phyloP scores from a whole-genome alignment of 116 monocot species.

The Phalaenopsis hybrid region DNA sequence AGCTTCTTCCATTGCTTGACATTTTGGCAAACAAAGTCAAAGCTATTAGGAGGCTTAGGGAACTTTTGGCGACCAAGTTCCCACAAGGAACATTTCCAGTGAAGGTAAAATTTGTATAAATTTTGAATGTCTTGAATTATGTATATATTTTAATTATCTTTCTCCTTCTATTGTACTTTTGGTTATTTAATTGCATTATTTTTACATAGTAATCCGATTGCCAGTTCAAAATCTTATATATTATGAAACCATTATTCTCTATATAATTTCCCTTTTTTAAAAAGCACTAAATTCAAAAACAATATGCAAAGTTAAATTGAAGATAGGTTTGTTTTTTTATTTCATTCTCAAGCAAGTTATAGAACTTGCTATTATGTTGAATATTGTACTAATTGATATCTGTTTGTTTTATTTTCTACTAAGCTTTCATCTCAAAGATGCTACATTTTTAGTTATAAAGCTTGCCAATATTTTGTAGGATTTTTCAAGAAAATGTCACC shows the following conservation, averaged over 20 bases:
- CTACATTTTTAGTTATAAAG: neutral
- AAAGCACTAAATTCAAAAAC: neutral
- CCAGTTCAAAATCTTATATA: neutral
- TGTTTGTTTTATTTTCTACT: neutral
- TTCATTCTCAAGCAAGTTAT: neutral
- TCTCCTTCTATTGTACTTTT: neutral
- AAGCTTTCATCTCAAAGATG: neutral
- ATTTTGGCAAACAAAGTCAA: constrained; percentile 96
- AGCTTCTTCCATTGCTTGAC: constrained; percentile 88
- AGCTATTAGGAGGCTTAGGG: constrained; percentile 94
- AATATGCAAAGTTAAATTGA: neutral
- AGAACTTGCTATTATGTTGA: neutral
- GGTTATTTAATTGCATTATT: neutral
- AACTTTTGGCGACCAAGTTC: constrained; percentile 89
- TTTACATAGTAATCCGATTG: neutral
- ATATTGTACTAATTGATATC: neutral
- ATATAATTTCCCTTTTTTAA: neutral
- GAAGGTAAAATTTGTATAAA: constrained; percentile 49
- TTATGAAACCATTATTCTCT: neutral
- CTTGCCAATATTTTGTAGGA: neutral
- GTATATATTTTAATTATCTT: neutral
- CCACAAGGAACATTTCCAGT: constrained; percentile 96
- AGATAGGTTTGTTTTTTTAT: neutral
- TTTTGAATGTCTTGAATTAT: neutral
- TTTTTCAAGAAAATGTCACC: neutral